Conservation (phyloP, 2,329 filamentous ascomycete genomes). For the Geosmithia morbida region DNA sequence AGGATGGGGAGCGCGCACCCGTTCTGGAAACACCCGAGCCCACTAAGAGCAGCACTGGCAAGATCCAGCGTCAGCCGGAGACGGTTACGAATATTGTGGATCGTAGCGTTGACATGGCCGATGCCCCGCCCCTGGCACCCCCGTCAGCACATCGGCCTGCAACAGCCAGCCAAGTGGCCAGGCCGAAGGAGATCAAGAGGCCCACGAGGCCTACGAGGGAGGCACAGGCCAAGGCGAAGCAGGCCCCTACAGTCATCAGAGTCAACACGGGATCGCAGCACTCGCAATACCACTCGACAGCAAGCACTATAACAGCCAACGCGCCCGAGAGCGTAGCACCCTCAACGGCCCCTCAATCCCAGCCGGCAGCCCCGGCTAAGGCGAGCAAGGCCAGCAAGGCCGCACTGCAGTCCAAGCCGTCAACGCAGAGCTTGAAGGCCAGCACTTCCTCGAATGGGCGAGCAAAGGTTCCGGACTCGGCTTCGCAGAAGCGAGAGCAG, state of each 20-base stretch:
- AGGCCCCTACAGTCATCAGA: slow-evolving; percentile 54
- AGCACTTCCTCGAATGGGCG: slow-evolving; percentile 42
- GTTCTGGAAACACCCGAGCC: slow-evolving; percentile 27
- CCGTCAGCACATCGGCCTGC: slow-evolving; percentile 41
- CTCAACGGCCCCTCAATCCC: slow-evolving; percentile 21
- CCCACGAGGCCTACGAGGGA: slow-evolving; percentile 51
- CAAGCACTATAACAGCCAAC: slow-evolving; percentile 29
- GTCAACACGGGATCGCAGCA: slow-evolving; percentile 54
- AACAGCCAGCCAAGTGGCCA: slow-evolving; percentile 28
- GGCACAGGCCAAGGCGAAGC: slow-evolving; percentile 40
- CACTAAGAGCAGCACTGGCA: slow-evolving; percentile 30
- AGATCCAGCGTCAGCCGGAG: slow-evolving; percentile 1
- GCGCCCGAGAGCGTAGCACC: slow-evolving; percentile 26
- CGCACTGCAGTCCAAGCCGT: slow-evolving; percentile 44
- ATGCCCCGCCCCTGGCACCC: slow-evolving; percentile 44
- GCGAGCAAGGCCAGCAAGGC: slow-evolving; percentile 54
- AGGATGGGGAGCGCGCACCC: slow-evolving; percentile 29
- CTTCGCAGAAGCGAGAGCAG: slow-evolving; percentile 70
- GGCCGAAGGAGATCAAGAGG: slow-evolving; percentile 39
- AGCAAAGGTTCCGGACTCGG: slow-evolving; percentile 58
- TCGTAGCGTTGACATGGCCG: slow-evolving; percentile 39
- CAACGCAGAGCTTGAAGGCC: slow-evolving; percentile 44
- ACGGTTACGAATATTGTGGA: slow-evolving; percentile 24
- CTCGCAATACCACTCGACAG: slow-evolving; percentile 37
- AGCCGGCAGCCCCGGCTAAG: slow-evolving; percentile 14